Evolutionary conservation across 805 yeast species (phyloP).

Genomic region (Tetrapisispora phaffii): DNA sequence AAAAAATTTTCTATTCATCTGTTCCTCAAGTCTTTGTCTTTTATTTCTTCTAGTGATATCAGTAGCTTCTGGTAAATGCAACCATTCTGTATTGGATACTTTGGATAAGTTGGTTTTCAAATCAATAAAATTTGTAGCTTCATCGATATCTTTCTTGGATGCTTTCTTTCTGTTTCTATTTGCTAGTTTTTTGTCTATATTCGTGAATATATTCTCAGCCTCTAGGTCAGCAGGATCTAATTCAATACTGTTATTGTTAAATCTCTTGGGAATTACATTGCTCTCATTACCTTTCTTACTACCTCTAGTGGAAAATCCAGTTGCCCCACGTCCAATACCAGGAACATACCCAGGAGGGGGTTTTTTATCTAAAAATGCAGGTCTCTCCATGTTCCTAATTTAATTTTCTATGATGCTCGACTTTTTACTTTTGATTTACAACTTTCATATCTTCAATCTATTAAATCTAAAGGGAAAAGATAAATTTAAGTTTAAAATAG

Average conservation of each 20-base stretch:
- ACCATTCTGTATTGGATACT: constrained; percentile 70
- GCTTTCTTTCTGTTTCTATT: constrained; percentile 20
- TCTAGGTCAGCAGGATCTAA: constrained; percentile 55
- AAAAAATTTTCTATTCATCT: constrained; percentile 58
- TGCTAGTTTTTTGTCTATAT: constrained; percentile 49
- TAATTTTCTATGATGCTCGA: neutral
- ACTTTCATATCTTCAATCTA: neutral
- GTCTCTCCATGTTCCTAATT: constrained; percentile 34
- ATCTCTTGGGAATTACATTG: constrained; percentile 16
- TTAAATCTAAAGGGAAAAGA: too few species aligned
- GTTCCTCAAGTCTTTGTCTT: constrained; percentile 52
- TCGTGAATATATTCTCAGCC: constrained; percentile 61
- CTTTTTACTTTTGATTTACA: neutral
- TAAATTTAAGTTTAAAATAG: too few species aligned
- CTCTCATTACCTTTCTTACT: constrained; percentile 31
- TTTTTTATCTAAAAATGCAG: constrained; percentile 65
- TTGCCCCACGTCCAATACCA: constrained; percentile 92
- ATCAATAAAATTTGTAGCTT: constrained; percentile 54
- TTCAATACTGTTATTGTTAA: constrained; percentile 9
- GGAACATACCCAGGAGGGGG: constrained; percentile 88
- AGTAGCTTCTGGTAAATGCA: constrained; percentile 72
- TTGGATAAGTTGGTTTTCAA: constrained; percentile 50
- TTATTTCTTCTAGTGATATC: constrained; percentile 78
- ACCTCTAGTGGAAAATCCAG: constrained; percentile 82
- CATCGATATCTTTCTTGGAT: constrained; percentile 16